Conservation (phyloP, 306 rosid genomes). For the Adenanthera pavonina region DNA sequence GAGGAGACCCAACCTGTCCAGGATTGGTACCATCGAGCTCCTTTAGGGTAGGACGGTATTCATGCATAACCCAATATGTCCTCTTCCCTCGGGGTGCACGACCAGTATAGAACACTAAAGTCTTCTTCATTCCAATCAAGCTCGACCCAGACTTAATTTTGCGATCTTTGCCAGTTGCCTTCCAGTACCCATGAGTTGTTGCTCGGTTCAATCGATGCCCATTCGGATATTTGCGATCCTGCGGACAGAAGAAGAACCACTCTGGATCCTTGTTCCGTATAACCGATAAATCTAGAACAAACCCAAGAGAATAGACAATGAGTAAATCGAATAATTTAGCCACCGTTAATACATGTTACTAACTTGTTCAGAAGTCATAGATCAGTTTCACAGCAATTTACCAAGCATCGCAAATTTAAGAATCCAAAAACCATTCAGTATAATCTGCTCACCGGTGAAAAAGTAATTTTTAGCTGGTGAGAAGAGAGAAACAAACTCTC, state of each 20-base stretch:
- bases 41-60: conserved; percentile 78
- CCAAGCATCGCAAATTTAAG: not conserved
- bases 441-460: not conserved
- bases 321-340: conserved; percentile 27
- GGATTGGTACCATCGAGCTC: conserved; percentile 96
- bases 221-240: conserved; percentile 91
- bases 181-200: conserved; percentile 86
- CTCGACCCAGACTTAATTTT: conserved; percentile 69
- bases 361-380: not conserved
- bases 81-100: conserved; percentile 97
- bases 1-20: conserved; percentile 75
- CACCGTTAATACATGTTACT: not conserved
- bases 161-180: conserved; percentile 97
- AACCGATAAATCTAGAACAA: conserved; percentile 66
- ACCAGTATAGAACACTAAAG: conserved; percentile 86
- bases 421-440: not conserved
- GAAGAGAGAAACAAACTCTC: conserved; percentile 13
- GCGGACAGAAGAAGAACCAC: conserved; percentile 99
- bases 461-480: not conserved
- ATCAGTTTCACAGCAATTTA: conserved; percentile 1
- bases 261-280: conserved; percentile 82
- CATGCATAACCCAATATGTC: conserved; percentile 96
- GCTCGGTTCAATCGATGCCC: conserved; percentile 92
- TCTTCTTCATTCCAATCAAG: conserved; percentile 97
- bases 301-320: conserved; percentile 16